A percentile compares a stretch with the other conserved stretches of the same genome.
phyloP scores from a whole-genome alignment of 2,329 filamentous ascomycete genomes.

The Aspergillus sp. region DNA sequence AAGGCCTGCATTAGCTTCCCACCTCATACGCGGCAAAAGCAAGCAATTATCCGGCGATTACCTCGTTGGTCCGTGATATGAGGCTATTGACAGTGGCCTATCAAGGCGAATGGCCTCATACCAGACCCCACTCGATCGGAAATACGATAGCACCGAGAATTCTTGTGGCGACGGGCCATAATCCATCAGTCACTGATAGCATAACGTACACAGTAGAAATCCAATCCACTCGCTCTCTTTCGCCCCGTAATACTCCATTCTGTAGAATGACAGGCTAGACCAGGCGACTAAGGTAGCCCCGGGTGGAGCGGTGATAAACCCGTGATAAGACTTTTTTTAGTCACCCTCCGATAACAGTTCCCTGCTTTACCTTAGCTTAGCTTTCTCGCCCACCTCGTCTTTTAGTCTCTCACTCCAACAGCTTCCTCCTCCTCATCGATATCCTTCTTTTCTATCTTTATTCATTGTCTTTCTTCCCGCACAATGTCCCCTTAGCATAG shows the following conservation, averaged over 20 bases:
- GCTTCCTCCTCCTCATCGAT: not conserved
- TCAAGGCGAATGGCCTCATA: not conserved
- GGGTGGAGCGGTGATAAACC: slow-evolving; percentile 1
- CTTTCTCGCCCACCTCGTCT: not conserved
- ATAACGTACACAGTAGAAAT: too few species aligned
- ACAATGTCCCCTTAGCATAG: not conserved
- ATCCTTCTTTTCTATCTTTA: not conserved
- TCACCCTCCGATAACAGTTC: not conserved
- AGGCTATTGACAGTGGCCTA: not conserved
- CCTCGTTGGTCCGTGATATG: not conserved
- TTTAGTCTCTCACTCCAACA: not conserved
- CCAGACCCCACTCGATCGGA: not conserved
- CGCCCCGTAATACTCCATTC: not conserved
- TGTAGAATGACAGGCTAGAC: not conserved
- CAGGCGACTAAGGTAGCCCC: not conserved
- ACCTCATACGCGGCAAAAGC: not conserved
- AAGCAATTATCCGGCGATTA: not conserved
- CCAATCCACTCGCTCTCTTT: not conserved
- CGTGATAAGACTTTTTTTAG: slow-evolving; percentile 8
- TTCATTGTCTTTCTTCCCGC: too few species aligned
- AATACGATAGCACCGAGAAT: too few species aligned
- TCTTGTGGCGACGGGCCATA: too few species aligned
- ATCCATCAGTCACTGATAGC: too few species aligned
- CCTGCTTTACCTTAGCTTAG: not conserved
- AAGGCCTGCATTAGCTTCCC: not conserved